These are phyloP conservation scores for Luffa aegyptiaca DNA, from an alignment of 306 rosid genomes.

Conservation along the genomic window DNA sequence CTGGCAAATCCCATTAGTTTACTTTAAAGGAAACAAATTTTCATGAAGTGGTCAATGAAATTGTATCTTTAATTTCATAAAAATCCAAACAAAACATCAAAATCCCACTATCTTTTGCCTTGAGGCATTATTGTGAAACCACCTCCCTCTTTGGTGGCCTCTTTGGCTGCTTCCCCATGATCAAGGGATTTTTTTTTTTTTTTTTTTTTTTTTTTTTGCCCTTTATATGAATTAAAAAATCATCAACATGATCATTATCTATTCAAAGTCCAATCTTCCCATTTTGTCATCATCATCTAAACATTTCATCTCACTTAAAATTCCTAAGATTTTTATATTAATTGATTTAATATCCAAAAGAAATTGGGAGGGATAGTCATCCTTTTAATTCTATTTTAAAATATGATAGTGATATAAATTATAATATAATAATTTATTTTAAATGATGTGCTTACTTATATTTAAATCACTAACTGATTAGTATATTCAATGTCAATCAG, in stretches of 20 bases:
- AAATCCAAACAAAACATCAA: not conserved
- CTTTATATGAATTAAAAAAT: not conserved
- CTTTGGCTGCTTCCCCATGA: constrained; percentile 5
- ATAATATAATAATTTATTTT: too few species aligned
- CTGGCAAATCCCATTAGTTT: constrained; percentile 13
- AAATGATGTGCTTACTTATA: not conserved
- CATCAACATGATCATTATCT: not conserved
- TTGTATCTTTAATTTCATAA: not conserved
- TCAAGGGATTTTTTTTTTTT: not conserved
- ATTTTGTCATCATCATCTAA: not conserved
- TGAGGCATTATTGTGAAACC: not conserved
- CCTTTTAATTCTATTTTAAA: not conserved
- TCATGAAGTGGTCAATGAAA: constrained; percentile 24
- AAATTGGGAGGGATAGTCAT: not conserved
- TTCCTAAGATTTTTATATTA: not conserved
- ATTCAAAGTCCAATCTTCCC: not conserved
- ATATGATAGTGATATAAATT: not conserved
- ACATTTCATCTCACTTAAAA: not conserved
- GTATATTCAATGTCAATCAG: too few species aligned
- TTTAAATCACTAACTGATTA: not conserved
- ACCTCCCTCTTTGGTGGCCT: not conserved
- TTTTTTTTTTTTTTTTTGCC: not conserved
- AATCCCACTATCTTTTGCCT: constrained; percentile 5
- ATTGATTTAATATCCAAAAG: not conserved
- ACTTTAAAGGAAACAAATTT: constrained; percentile 11